phyloP scores from a whole-genome alignment of 2,329 filamentous ascomycete species.

The Verticillium dahliae region DNA sequence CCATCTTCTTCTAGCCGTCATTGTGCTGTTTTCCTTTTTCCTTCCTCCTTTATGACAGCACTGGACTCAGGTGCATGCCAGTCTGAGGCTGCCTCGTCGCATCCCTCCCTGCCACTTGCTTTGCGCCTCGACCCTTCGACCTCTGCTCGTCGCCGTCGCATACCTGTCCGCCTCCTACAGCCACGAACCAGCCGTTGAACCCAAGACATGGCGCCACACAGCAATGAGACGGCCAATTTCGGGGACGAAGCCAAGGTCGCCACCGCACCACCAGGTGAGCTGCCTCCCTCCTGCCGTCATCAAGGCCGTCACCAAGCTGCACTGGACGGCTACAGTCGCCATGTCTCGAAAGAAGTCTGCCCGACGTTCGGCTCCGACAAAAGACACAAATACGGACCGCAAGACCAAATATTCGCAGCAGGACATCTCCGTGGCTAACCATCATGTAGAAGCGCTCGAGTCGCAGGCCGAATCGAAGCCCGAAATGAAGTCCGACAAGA shows the following conservation, averaged over 20 bases:
- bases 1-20: not conserved
- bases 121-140: not conserved
- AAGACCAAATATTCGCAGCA: not conserved
- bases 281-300: constrained; percentile 3
- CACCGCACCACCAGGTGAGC: constrained; percentile 8
- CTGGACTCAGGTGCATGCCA: not conserved
- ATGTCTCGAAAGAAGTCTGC: constrained; percentile 10
- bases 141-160: not conserved
- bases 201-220: constrained; percentile 5
- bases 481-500: constrained; percentile 3
- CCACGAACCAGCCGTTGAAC: not conserved
- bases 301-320: constrained; percentile 1
- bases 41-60: not conserved
- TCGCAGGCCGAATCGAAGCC: constrained; percentile 4
- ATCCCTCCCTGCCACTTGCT: not conserved
- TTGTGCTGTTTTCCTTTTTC: not conserved
- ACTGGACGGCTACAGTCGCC: not conserved
- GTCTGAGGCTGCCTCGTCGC: not conserved
- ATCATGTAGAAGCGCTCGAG: not conserved
- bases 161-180: not conserved
- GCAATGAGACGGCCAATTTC: constrained; percentile 10
- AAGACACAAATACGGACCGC: constrained; percentile 5
- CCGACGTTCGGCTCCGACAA: not conserved
- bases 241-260: constrained; percentile 8
- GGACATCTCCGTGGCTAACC: not conserved